Base-by-base conservation (phyloP, 116 monocot species). In the Papilionanthe hybrid region DNA sequence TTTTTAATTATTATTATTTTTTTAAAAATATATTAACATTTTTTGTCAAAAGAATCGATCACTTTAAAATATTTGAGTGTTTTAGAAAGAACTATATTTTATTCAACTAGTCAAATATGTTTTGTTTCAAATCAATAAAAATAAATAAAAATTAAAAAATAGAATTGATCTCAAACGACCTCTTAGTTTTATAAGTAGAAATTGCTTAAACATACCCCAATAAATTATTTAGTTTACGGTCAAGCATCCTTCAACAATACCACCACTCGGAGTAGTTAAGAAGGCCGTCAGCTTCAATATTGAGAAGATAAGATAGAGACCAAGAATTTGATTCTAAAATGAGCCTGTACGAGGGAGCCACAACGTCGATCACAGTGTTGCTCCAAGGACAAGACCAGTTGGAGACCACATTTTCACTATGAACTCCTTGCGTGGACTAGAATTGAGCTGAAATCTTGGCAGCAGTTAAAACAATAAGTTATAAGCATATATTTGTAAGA, bases 331-430 rank as follows among this genome's bases (percentile, higher is more conserved):
- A 88, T 83, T 91, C 81, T 77, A 94, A 55, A 49, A 94, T 82
- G 29, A 65, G 75, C 73, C 79, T 90, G 80, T 87, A 94, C 12
- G 82, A 84, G 80, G 94, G 94, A 57, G 82, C 90, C 27, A 98
- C 90, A 82, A 75, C 25, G 77, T 98, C 94, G 30, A 98, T 44
- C 18, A 93, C 55, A 80, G 84, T 81, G 66, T 82, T 47, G 15
- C 76, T 78, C 94, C 98, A 98, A 41, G 94, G 98, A 56, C 98
- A 94, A 78, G 80, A 56, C 94, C 98, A 92, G 1, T 77, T 67
- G 1, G 72, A 81, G 68, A 32, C 32, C 32, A 32, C 32, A 32
- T 32, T 32, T 32, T 32, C 32, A 32, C 32, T 32, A 32, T 32
- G 32, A 32, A 32, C 32, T 2, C 32, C 32, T 32, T 0, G 32